phyloP scores from a whole-genome alignment of 345 rosid species.

The Lenwebbia sp. region DNA sequence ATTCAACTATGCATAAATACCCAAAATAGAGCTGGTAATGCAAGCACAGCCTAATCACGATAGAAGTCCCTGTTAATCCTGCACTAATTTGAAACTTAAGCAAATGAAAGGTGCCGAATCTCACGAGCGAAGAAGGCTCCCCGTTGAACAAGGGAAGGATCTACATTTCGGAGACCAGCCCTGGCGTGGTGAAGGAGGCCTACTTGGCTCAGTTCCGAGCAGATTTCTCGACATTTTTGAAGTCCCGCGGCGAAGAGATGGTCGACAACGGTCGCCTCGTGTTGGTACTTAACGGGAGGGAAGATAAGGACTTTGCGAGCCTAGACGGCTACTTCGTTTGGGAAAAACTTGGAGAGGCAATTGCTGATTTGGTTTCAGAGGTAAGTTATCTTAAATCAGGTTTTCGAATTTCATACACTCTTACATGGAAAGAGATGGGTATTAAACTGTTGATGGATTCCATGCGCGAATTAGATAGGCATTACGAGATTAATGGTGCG shows the following conservation, averaged over 20 bases:
- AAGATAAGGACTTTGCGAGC: neutral
- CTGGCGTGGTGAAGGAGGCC: slow-evolving; percentile 5
- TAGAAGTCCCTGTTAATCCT: neutral
- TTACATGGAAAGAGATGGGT: too few relatives aligned
- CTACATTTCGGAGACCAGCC: slow-evolving; percentile 10
- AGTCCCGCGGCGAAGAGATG: slow-evolving; percentile 10
- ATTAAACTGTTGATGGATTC: too few relatives aligned
- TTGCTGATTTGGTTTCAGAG: neutral
- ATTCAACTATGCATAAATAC: neutral
- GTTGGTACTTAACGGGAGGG: slow-evolving; percentile 3
- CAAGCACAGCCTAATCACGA: neutral
- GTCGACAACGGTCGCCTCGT: slow-evolving; percentile 2
- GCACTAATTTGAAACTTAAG: neutral
- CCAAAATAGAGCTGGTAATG: neutral
- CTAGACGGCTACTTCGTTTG: neutral
- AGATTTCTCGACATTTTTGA: slow-evolving; percentile 10
- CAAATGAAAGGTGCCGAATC: slow-evolving; percentile 5
- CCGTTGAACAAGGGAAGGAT: slow-evolving; percentile 16
- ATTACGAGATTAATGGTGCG: too few relatives aligned
- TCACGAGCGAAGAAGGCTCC: slow-evolving; percentile 1
- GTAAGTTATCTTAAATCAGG: neutral
- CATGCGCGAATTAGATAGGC: too few relatives aligned
- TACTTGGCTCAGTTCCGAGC: slow-evolving; percentile 12
- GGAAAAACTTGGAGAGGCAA: slow-evolving; percentile 5
- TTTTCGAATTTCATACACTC: too few relatives aligned